Evolutionary conservation across 257 asterid species (phyloP).

Genomic region (Euphrasia confusa): DNA sequence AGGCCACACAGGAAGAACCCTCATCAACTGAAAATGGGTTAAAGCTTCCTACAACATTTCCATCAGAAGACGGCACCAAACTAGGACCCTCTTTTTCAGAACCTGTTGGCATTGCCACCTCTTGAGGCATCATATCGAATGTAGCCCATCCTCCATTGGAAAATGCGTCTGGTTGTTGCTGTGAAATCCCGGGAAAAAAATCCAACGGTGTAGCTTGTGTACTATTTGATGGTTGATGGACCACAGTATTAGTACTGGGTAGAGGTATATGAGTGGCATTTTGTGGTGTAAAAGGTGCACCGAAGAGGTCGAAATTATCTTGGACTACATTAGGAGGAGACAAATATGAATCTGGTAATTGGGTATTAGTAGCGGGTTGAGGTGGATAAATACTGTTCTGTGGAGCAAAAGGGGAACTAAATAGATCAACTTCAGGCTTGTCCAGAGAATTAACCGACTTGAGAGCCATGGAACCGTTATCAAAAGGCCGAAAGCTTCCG

Average conservation of each 20-base stretch:
- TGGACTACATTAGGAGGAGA: too few species aligned
- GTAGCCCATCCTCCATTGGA: slow-evolving; percentile 46
- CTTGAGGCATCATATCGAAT: slow-evolving; percentile 37
- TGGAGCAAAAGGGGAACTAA: slow-evolving; percentile 38
- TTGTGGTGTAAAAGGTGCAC: slow-evolving; percentile 38
- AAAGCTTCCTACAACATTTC: slow-evolving; percentile 27
- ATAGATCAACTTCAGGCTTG: slow-evolving; percentile 44
- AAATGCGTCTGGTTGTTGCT: slow-evolving; percentile 38
- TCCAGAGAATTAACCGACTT: slow-evolving; percentile 35
- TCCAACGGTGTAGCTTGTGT: slow-evolving; percentile 39
- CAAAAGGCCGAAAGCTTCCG: slow-evolving; percentile 65
- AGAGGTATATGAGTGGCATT: slow-evolving; percentile 34
- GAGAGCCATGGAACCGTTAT: slow-evolving; percentile 43
- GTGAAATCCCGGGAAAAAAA: slow-evolving; percentile 40
- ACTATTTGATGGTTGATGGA: slow-evolving; percentile 40
- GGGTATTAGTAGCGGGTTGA: slow-evolving; percentile 19
- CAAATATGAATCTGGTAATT: too few species aligned
- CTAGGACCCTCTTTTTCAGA: slow-evolving; percentile 32
- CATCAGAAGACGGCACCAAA: slow-evolving; percentile 39
- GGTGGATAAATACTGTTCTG: slow-evolving; percentile 34
- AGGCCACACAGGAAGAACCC: slow-evolving; percentile 30
- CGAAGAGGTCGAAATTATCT: slow-evolving; percentile 47
- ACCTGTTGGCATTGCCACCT: slow-evolving; percentile 28
- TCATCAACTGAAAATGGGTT: slow-evolving; percentile 44
- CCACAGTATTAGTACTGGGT: slow-evolving; percentile 31